Percentiles rank a stretch among this genome's conserved stretches.
Evolutionary conservation across 768 basidiomycete genomes (phyloP).

Genomic region (Hypholoma sublateritium): DNA sequence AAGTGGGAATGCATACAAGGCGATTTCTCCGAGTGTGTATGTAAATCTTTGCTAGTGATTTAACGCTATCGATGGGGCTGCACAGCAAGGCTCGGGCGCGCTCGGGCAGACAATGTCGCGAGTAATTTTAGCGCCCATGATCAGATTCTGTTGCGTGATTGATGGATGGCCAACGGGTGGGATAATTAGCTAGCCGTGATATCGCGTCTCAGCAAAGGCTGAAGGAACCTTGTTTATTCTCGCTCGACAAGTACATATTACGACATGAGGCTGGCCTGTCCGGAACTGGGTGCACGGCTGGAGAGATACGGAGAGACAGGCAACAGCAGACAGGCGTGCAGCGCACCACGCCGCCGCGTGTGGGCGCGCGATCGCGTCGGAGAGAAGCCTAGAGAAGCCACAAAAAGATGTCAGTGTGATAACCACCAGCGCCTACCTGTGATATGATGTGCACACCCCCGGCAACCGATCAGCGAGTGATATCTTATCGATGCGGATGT

Average conservation of each 20-base stretch:
- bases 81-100: not conserved
- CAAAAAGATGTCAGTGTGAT: not conserved
- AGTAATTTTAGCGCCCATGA: not conserved
- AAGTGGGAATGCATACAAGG: too few relatives aligned
- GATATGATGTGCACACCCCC: not conserved
- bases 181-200: not conserved
- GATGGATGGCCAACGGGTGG: not conserved
- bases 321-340: not conserved
- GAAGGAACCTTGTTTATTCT: not conserved
- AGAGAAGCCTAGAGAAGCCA: not conserved
- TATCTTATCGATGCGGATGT: conserved; percentile 15
- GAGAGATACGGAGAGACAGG: too few relatives aligned
- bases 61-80: not conserved
- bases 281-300: too few relatives aligned
- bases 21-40: too few relatives aligned
- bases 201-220: not conserved
- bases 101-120: not conserved
- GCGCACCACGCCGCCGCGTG: not conserved
- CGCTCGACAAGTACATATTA: too few relatives aligned
- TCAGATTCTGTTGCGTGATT: not conserved
- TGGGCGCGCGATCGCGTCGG: not conserved
- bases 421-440: conserved; percentile 4
- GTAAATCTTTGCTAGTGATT: not conserved
- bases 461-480: conserved; percentile 1
- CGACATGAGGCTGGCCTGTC: too few relatives aligned